Base-by-base conservation (phyloP, 441 rosid genomes). In the Dalechampia spathulata region DNA sequence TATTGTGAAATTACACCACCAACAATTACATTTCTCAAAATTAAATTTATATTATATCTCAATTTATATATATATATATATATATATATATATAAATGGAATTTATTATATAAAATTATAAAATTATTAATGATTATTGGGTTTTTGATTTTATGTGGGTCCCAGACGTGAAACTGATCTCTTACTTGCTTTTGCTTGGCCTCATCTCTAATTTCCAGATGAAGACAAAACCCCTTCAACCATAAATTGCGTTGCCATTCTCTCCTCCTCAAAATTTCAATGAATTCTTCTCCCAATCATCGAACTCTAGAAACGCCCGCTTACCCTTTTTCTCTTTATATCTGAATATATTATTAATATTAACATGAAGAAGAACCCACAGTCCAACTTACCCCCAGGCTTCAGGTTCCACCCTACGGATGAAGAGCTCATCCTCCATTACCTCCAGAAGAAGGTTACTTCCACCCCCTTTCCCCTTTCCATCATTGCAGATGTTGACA, bases 371-470 rank as follows among this genome's bases (percentile, higher is more conserved):
- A 85, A 77, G 58, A 78, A 79, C 70, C 90, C 94, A 36, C 82
- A 85, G 60, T 70, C 96, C 37, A 61, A 58, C 60, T 78, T 93
- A 72, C 99, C 99, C 1, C 97, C 99, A 0, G 99, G 99, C 21
- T 93, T 87, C 63, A 69, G 97, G 28, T 93, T 93, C 76, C 97
- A 90, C 63, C 99, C 99, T 2, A 93, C 96, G 0, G 99, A 93
- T 36, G 97, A 85, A 60, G 99, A 93, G 81, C 85, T 93, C 68
- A 78, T 90, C 70, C 75, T 74, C 64, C 81, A 78, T 69, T 93
- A 90, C 75, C 87, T 93, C 6, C 75, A 72, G 13, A 69, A 76
- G 55, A 93, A 90, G 68, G 71, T 82, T 47, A 42, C 86, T n/a
- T 75, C 87, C 61, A 25, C 56, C 61, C 44, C 62, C 32, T 87